These are phyloP conservation scores for Stephania japonica DNA, from an alignment of 164 flowering plant genomes.

Conservation along the genomic window DNA sequence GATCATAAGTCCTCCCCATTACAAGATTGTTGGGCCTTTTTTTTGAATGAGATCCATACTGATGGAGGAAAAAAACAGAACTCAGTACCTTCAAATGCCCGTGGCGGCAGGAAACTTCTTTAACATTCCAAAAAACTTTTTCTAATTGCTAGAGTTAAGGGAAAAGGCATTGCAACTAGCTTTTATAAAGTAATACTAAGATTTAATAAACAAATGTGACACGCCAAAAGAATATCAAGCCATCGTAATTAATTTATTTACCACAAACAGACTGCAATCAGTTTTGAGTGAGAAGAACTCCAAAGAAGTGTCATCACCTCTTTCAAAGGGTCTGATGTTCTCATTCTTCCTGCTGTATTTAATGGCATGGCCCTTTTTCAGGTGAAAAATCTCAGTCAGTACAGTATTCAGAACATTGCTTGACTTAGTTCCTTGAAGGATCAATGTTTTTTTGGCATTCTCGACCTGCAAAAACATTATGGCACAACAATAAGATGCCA, in stretches of 20 bases:
- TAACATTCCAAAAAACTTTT: not conserved
- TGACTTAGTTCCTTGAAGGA: constrained; percentile 85
- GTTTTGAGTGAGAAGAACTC: constrained; percentile 90
- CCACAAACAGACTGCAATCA: constrained; percentile 89
- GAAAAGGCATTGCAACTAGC: not conserved
- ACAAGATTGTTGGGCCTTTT: constrained; percentile 87
- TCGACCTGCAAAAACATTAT: constrained; percentile 46
- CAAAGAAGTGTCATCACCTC: constrained; percentile 78
- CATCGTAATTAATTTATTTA: constrained; percentile 21
- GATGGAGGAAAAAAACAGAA: constrained; percentile 12
- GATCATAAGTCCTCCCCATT: constrained; percentile 75
- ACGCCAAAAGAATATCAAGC: not conserved
- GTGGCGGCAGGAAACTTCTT: not conserved
- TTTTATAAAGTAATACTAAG: not conserved
- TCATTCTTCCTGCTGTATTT: constrained; percentile 67
- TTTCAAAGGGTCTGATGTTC: constrained; percentile 77
- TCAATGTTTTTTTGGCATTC: constrained; percentile 74
- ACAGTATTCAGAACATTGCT: constrained; percentile 62
- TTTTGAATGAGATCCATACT: constrained; percentile 89
- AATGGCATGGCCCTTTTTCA: constrained; percentile 57
- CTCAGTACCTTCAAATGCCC: not conserved
- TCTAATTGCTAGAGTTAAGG: not conserved
- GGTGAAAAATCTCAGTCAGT: constrained; percentile 57
- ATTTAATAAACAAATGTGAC: not conserved
- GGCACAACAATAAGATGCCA: not conserved